phyloP scores from a whole-genome alignment of 2,329 filamentous ascomycete species.

The Botrytis deweyae region DNA sequence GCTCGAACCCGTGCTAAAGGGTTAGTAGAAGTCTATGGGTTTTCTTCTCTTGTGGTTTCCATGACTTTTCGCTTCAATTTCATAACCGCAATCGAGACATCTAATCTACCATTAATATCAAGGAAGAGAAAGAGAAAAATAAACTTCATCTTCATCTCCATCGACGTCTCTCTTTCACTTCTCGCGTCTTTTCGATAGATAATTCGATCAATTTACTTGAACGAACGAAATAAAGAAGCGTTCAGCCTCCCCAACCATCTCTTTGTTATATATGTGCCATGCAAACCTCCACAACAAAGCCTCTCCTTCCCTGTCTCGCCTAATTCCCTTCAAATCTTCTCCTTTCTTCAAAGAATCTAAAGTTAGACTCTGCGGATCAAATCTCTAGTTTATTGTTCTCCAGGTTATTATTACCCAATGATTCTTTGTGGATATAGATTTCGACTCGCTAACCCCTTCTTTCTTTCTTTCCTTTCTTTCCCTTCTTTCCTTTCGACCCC shows the following conservation, averaged over 20 bases:
- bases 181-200: not conserved
- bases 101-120: not conserved
- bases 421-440: not conserved
- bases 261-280: not conserved
- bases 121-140: not conserved
- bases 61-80: not conserved
- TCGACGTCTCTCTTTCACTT: not conserved
- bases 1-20: not conserved
- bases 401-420: fast-evolving
- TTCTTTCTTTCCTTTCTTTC: not conserved
- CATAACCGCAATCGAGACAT: not conserved
- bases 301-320: not conserved
- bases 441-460: not conserved
- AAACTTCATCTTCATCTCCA: not conserved
- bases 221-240: not conserved
- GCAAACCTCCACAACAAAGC: not conserved
- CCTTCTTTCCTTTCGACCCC: too few relatives aligned
- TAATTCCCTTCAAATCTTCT: not conserved
- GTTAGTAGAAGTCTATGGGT: not conserved
- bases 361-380: not conserved
- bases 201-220: not conserved
- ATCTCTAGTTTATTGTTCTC: not conserved
- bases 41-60: not conserved
- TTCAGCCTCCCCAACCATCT: not conserved
- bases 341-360: not conserved